phyloP scores from a whole-genome alignment of 2,329 filamentous ascomycete species.

The Phialophora verrucosa region DNA sequence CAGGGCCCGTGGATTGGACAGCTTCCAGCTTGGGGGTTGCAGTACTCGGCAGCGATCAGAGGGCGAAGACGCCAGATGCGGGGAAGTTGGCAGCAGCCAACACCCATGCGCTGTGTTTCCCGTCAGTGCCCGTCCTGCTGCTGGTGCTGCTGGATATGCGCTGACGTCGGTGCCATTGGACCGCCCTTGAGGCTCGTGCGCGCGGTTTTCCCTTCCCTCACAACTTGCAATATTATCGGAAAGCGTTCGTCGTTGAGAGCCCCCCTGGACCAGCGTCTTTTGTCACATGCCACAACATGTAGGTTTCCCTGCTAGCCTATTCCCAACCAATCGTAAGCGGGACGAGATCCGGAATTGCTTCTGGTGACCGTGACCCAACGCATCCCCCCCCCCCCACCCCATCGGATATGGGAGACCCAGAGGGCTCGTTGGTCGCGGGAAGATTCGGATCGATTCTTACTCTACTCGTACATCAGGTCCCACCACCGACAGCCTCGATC shows the following conservation, averaged over 20 bases:
- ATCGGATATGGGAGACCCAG: conserved; percentile 5
- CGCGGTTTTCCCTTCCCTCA: neutral
- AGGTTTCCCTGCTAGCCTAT: neutral
- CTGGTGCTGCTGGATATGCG: neutral
- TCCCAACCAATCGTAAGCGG: conserved; percentile 8
- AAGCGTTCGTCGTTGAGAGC: neutral
- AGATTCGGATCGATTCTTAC: conserved; percentile 15
- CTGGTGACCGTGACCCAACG: conserved; percentile 1
- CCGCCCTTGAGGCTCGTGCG: neutral
- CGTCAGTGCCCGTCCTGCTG: neutral
- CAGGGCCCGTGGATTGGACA: conserved; percentile 17
- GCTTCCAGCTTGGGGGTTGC: conserved; percentile 1
- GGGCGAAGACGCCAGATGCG: conserved; percentile 18
- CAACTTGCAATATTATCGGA: neutral
- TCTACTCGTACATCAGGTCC: neutral
- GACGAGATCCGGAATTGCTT: conserved; percentile 9
- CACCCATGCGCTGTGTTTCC: neutral
- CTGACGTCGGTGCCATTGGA: conserved; percentile 2
- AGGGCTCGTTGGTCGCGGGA: conserved; percentile 6
- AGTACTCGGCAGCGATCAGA: conserved; percentile 14
- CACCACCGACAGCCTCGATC: conserved; percentile 1
- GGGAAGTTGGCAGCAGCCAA: conserved; percentile 15
- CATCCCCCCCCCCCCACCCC: too few relatives aligned
- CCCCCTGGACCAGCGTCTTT: neutral
- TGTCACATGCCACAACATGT: conserved; percentile 10